phyloP scores from a whole-genome alignment of 179 eudicot species.

The Corrigiola litoralis region DNA sequence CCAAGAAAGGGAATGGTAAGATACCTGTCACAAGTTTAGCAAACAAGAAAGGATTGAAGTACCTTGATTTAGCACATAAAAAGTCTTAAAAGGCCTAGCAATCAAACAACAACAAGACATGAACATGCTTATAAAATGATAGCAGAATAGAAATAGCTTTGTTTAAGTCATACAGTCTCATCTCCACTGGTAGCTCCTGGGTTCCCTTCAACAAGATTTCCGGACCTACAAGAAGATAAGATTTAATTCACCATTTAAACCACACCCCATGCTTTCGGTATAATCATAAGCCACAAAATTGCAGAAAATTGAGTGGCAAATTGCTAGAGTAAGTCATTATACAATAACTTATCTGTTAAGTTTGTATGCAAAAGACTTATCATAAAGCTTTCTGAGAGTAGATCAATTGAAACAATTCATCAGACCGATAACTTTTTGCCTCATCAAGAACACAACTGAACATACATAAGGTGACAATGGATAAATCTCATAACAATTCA shows the following conservation, averaged over 20 bases:
- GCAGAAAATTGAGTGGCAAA: background rate
- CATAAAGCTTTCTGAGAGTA: too few relatives aligned
- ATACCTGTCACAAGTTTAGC: constrained; percentile 47
- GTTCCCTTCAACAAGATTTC: constrained; percentile 82
- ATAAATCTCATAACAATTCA: background rate
- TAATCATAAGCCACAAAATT: background rate
- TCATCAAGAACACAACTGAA: background rate
- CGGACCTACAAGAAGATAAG: constrained; percentile 57
- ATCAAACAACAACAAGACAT: background rate
- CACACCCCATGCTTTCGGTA: background rate
- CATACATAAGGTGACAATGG: background rate
- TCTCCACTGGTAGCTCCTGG: constrained; percentile 89
- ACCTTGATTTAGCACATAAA: constrained; percentile 2
- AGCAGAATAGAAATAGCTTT: background rate
- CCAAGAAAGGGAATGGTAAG: constrained; percentile 96
- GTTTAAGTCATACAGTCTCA: constrained; percentile 65
- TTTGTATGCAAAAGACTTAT: too few relatives aligned
- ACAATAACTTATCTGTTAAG: background rate
- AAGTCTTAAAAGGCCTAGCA: background rate
- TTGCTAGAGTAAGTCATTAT: background rate
- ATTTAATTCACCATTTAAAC: background rate
- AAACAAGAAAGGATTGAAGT: background rate
- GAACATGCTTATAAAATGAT: background rate
- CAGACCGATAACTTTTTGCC: background rate
- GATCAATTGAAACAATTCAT: background rate